Evolutionary conservation across 345 rosid genomes (phyloP).

Genomic region (Eucalyptus sp.): DNA sequence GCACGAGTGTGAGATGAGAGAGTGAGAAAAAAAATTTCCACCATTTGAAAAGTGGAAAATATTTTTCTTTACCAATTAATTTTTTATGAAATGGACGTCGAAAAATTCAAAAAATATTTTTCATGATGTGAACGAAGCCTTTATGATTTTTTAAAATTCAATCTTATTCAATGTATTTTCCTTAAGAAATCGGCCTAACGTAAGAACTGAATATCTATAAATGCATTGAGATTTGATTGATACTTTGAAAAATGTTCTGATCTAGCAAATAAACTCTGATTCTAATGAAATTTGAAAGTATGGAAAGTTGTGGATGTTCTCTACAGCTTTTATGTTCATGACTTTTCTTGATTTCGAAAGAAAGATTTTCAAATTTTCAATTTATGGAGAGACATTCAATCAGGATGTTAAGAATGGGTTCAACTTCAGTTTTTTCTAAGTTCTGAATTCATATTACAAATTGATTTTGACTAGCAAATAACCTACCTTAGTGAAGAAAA

Average conservation of each 20-base stretch:
- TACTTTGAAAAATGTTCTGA: background rate
- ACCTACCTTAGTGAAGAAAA: background rate
- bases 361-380: background rate
- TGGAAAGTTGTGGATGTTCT: background rate
- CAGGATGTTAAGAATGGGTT: background rate
- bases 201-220: background rate
- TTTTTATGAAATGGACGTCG: fast-evolving
- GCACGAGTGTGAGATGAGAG: too few species aligned
- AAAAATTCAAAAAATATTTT: too few species aligned
- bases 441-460: background rate
- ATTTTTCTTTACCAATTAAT: too few species aligned
- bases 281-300: background rate
- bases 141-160: background rate
- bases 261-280: background rate
- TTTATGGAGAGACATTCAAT: background rate
- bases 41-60: fast-evolving
- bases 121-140: too few species aligned
- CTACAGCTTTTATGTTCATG: background rate
- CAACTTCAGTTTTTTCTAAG: background rate
- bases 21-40: too few species aligned
- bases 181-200: background rate
- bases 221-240: background rate
- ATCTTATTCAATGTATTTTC: background rate
- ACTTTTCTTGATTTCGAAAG: background rate
- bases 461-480: background rate